Percentiles rank a stretch among this genome's conserved stretches.
Evolutionary conservation across 345 rosid genomes (phyloP).

Genomic region (Syzygium jambos): DNA sequence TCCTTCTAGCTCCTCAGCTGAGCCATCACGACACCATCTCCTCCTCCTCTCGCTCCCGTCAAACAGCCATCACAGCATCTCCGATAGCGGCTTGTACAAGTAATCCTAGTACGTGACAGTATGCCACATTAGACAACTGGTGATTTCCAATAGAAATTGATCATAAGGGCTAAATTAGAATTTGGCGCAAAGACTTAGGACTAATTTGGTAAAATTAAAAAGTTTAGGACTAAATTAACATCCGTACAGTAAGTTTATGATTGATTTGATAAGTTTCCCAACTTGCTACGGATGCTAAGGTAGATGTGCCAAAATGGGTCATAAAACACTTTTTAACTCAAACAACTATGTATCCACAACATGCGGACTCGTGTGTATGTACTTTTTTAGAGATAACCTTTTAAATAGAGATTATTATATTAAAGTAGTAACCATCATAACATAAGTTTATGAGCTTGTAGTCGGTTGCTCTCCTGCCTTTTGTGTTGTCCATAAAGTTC

Average conservation of each 20-base stretch:
- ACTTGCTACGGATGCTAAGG: background rate
- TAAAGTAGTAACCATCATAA: background rate
- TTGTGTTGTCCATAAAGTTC: background rate
- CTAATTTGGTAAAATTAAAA: background rate
- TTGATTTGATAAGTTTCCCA: background rate
- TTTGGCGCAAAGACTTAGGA: rapidly evolving
- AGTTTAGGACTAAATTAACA: rapidly evolving
- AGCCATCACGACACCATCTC: too few species aligned
- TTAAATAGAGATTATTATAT: background rate
- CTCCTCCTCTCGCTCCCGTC: too few species aligned
- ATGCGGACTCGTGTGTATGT: background rate
- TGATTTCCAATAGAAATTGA: too few species aligned
- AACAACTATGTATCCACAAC: background rate
- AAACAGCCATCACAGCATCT: too few species aligned
- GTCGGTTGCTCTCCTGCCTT: background rate
- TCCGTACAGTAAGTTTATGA: rapidly evolving
- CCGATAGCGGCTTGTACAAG: too few species aligned
- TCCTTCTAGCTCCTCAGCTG: too few species aligned
- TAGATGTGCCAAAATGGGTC: background rate
- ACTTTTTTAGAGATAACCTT: too few species aligned
- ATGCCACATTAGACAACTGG: too few species aligned
- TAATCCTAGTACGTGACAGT: too few species aligned
- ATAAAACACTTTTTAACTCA: background rate
- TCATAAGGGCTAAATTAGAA: too few species aligned
- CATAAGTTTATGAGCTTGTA: background rate